A percentile compares a stretch with the other conserved stretches of the same genome.
phyloP scores from a whole-genome alignment of 345 rosid species.

The Combretum micranthum region DNA sequence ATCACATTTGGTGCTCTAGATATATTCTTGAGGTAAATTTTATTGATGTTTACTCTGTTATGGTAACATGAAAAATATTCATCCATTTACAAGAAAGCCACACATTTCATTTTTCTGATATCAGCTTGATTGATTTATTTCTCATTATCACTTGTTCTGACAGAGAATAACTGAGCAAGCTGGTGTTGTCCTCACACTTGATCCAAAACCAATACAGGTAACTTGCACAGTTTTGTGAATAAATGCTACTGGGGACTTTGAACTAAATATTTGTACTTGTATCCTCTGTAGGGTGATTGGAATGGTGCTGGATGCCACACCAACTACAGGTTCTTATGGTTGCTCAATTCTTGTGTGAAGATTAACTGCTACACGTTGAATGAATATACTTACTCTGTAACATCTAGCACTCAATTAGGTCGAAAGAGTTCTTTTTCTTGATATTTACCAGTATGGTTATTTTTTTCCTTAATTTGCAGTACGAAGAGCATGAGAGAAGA shows the following conservation, averaged over 20 bases:
- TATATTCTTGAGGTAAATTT: constrained; percentile 83
- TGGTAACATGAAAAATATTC: neutral
- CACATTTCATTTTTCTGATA: too few relatives aligned
- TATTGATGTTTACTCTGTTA: neutral
- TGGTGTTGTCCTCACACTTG: constrained; percentile 86
- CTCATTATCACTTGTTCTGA: constrained; percentile 9
- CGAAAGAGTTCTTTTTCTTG: too few relatives aligned
- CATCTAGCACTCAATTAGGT: neutral
- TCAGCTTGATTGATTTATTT: neutral
- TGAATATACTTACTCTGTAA: too few relatives aligned
- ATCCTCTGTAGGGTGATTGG: constrained; percentile 75
- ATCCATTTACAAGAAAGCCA: too few relatives aligned
- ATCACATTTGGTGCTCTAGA: constrained; percentile 92
- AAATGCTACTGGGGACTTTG: neutral
- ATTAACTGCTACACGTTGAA: too few relatives aligned
- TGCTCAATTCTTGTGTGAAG: too few relatives aligned
- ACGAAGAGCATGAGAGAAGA: constrained; percentile 96
- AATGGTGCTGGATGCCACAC: constrained; percentile 99
- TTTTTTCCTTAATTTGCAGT: constrained; percentile 29
- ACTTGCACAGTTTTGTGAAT: neutral
- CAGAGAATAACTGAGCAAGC: constrained; percentile 99
- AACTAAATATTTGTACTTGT: constrained; percentile 4
- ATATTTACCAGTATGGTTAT: neutral
- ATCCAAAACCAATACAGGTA: constrained; percentile 94
- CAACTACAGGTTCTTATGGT: constrained; percentile 52